phyloP scores from a whole-genome alignment of 1,284 basidiomycete genomes.

The Cutaneotrichosporon arboriforme region DNA sequence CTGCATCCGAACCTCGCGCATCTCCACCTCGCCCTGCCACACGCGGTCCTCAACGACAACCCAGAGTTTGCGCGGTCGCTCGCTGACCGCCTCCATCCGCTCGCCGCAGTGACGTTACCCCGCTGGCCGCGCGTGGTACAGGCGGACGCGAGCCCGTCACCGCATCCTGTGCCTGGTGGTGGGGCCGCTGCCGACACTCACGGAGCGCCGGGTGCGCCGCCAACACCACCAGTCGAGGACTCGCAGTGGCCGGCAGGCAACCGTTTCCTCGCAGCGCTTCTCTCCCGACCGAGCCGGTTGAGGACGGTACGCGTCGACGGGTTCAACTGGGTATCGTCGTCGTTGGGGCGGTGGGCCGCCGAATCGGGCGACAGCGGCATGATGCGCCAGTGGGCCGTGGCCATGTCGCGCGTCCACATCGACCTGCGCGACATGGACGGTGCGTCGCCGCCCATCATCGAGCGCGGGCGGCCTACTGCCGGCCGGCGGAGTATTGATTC shows the following conservation, averaged over 20 bases:
- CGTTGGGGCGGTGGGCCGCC: conserved; percentile 33
- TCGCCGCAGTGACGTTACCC: conserved; percentile 65
- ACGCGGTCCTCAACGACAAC: conserved; percentile 27
- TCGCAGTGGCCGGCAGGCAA: conserved; percentile 9
- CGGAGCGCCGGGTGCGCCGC: not conserved
- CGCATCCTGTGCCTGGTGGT: not conserved
- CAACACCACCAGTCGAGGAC: not conserved
- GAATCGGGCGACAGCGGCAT: conserved; percentile 36
- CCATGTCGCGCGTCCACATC: conserved; percentile 21
- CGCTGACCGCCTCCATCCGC: conserved; percentile 43
- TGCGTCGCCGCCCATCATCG: conserved; percentile 15
- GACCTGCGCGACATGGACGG: conserved; percentile 38
- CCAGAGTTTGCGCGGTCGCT: conserved; percentile 10
- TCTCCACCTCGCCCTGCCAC: conserved; percentile 30
- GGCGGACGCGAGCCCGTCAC: conserved; percentile 4
- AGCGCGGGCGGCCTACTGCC: conserved; percentile 3
- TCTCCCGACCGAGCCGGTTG: conserved; percentile 3
- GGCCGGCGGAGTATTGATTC: not conserved
- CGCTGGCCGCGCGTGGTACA: conserved; percentile 24
- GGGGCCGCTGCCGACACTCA: not conserved
- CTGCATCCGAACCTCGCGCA: conserved; percentile 41
- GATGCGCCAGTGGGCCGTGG: conserved; percentile 34
- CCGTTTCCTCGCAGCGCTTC: conserved; percentile 18
- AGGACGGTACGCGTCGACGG: conserved; percentile 33
- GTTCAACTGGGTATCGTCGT: conserved; percentile 37